Percentiles rank a stretch among this genome's conserved stretches.
These are phyloP conservation scores for Isoetes taiwanensis DNA, from an alignment of 75 land plant genomes.

Conservation along the genomic window DNA sequence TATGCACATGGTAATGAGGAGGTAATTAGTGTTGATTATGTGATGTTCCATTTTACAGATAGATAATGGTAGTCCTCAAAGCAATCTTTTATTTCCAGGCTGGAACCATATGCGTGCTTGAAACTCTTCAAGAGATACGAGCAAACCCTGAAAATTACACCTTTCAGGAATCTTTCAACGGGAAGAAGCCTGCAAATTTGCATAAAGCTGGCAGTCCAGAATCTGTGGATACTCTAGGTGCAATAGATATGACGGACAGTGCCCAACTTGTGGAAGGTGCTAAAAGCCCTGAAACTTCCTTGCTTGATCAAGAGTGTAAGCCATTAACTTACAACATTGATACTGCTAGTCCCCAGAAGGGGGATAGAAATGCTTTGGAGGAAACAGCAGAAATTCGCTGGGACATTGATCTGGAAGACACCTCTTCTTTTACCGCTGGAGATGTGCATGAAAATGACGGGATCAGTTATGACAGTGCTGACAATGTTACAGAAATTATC, in stretches of 20 bases:
- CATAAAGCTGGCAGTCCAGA: too few relatives aligned
- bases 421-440: conserved; percentile 9
- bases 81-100: conserved; percentile 25
- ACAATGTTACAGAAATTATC: conserved; percentile 23
- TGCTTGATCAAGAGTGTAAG: too few relatives aligned
- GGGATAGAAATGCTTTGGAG: background rate
- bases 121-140: conserved; percentile 38
- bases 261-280: too few relatives aligned
- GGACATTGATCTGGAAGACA: conserved; percentile 42
- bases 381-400: conserved; percentile 51
- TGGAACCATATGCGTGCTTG: conserved; percentile 21
- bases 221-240: too few relatives aligned
- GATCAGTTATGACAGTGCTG: background rate
- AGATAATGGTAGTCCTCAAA: background rate
- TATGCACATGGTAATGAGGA: conserved; percentile 61
- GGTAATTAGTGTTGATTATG: conserved; percentile 22
- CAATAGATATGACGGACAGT: too few relatives aligned
- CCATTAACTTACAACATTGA: too few relatives aligned
- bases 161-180: background rate
- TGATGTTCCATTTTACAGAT: background rate
- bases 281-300: too few relatives aligned
- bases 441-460: background rate
- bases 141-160: conserved; percentile 18
- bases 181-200: background rate
- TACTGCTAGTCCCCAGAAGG: too few relatives aligned